These are phyloP conservation scores for Pseudoneurospora amorphoporcata DNA, from an alignment of 495 filamentous ascomycete genomes.

Conservation along the genomic window DNA sequence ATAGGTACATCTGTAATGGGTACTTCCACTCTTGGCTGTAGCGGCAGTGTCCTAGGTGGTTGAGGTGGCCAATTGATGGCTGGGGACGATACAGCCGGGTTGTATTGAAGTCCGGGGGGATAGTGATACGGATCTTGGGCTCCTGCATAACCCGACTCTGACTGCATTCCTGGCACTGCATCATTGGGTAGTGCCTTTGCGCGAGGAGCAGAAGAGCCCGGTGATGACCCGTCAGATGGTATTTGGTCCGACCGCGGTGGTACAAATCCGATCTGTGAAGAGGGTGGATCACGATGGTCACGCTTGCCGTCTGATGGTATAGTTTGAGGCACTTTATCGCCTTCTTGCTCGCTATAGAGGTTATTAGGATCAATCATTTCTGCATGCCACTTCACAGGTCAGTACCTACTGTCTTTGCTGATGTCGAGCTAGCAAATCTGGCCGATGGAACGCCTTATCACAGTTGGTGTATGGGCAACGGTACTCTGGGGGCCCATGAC, in stretches of 20 bases:
- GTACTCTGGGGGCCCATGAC: constrained; percentile 64
- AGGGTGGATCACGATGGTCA: neutral
- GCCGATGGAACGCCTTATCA: constrained; percentile 53
- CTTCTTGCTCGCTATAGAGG: constrained; percentile 26
- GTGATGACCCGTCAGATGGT: constrained; percentile 11
- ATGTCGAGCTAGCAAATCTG: constrained; percentile 70
- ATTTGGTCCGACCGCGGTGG: neutral
- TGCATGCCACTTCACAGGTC: too few species aligned
- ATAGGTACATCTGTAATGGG: neutral
- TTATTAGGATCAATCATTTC: constrained; percentile 2
- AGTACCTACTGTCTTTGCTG: constrained; percentile 67
- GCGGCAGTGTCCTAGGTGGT: neutral
- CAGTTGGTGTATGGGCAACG: constrained; percentile 57
- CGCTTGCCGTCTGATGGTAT: neutral
- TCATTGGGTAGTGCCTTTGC: neutral
- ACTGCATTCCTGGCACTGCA: neutral
- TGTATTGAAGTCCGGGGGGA: neutral
- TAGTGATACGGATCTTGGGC: constrained; percentile 1
- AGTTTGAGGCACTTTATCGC: constrained; percentile 16
- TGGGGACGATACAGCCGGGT: neutral
- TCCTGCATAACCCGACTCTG: neutral
- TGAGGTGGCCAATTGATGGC: neutral
- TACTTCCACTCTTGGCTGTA: neutral
- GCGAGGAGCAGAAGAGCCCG: constrained; percentile 15
- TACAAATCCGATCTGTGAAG: neutral